phyloP scores from a whole-genome alignment of 1,139 yeast species.

The Sugiyamaella paludigena region DNA sequence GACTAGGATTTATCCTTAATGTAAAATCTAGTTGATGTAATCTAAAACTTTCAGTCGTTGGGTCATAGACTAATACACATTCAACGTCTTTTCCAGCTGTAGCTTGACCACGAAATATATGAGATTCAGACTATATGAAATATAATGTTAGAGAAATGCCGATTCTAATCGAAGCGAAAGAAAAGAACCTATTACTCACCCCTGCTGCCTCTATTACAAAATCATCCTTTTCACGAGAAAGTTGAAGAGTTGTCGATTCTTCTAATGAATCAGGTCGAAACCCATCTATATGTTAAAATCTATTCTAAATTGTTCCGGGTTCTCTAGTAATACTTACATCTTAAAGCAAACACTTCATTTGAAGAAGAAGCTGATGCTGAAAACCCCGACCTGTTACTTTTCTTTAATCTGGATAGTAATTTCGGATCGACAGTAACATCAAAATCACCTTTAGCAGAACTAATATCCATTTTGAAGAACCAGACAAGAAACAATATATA shows the following conservation, averaged over 20 bases:
- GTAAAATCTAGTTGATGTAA: slow-evolving; percentile 31
- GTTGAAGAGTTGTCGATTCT: slow-evolving; percentile 18
- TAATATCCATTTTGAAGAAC: slow-evolving; percentile 11
- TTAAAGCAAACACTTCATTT: slow-evolving; percentile 18
- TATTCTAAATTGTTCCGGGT: neutral
- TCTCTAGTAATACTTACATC: slow-evolving; percentile 18
- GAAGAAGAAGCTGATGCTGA: neutral
- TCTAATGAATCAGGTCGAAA: slow-evolving; percentile 34
- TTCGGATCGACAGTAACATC: slow-evolving; percentile 11
- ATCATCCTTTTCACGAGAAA: slow-evolving; percentile 26
- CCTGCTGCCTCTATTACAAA: slow-evolving; percentile 25
- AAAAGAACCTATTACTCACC: neutral
- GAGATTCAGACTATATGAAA: slow-evolving; percentile 15
- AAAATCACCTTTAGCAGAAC: slow-evolving; percentile 7
- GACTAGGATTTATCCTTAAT: slow-evolving; percentile 31
- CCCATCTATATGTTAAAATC: slow-evolving; percentile 22
- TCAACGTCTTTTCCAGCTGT: slow-evolving; percentile 34
- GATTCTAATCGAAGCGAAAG: neutral
- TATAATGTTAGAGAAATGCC: slow-evolving; percentile 6
- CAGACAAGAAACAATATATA: too few relatives aligned
- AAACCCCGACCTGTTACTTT: neutral
- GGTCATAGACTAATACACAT: slow-evolving; percentile 35
- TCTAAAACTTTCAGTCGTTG: slow-evolving; percentile 27
- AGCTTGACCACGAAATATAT: slow-evolving; percentile 32
- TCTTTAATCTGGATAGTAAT: slow-evolving; percentile 4